Conservation (phyloP, 2,329 filamentous ascomycete genomes). For the Colletotrichum magnum region DNA sequence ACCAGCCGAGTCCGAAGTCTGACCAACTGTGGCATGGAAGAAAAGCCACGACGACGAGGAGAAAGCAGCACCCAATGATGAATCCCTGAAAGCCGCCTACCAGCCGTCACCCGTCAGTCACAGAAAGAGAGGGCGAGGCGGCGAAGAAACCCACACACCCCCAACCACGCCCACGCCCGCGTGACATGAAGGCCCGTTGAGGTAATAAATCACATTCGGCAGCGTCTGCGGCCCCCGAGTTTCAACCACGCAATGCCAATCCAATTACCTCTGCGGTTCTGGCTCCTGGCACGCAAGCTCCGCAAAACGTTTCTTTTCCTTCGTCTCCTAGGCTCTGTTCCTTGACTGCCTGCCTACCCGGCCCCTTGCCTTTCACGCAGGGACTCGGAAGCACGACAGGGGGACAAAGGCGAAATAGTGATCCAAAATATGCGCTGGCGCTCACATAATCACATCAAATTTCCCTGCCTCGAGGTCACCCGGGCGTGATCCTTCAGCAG, state of each 20-base stretch:
- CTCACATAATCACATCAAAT: slow-evolving; percentile 15
- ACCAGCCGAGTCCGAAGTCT: slow-evolving; percentile 6
- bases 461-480: background rate
- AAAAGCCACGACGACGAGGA: slow-evolving; percentile 6
- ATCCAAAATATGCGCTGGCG: background rate
- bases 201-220: slow-evolving; percentile 35
- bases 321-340: slow-evolving; percentile 1
- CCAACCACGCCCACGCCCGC: slow-evolving; percentile 35
- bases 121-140: background rate
- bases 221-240: slow-evolving; percentile 21
- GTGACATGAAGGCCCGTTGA: slow-evolving; percentile 23
- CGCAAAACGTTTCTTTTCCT: slow-evolving; percentile 34
- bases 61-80: slow-evolving; percentile 1
- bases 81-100: slow-evolving; percentile 15
- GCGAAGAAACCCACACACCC: slow-evolving; percentile 5
- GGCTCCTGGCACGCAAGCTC: slow-evolving; percentile 26
- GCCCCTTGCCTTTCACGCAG: slow-evolving; percentile 29
- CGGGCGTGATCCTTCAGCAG: slow-evolving; percentile 18
- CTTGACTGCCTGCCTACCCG: slow-evolving; percentile 4
- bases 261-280: slow-evolving; percentile 17
- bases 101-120: slow-evolving; percentile 11
- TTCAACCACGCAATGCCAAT: slow-evolving; percentile 28
- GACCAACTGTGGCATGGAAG: slow-evolving; percentile 15
- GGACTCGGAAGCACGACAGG: slow-evolving; percentile 22
- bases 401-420: background rate